Percentiles rank a stretch among this genome's conserved stretches.
Evolutionary conservation across 345 rosid species (phyloP).

Genomic region (Melastoma malabathricum): DNA sequence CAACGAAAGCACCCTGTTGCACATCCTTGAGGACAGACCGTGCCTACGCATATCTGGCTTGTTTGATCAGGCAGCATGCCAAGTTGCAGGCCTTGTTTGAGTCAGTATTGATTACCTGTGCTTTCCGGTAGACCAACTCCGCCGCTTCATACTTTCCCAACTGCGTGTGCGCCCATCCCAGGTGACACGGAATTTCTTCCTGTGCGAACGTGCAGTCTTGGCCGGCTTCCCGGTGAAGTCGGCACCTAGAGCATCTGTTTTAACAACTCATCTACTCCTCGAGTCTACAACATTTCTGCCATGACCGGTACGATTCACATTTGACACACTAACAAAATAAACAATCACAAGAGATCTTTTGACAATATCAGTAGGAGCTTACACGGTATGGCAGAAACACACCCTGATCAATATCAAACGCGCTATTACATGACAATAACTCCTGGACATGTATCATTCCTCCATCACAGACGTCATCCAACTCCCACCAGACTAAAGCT

Average conservation of each 20-base stretch:
- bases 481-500: too few relatives aligned
- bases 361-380: too few relatives aligned
- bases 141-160: conserved; percentile 51
- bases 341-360: neutral
- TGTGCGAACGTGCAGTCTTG: conserved; percentile 91
- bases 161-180: conserved; percentile 97
- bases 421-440: too few relatives aligned
- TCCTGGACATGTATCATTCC: too few relatives aligned
- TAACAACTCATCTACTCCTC: conserved; percentile 66
- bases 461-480: too few relatives aligned
- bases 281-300: conserved; percentile 76
- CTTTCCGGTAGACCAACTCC: conserved; percentile 55
- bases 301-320: neutral
- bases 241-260: conserved; percentile 57
- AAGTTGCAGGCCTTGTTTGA: conserved; percentile 86
- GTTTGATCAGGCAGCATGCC: conserved; percentile 61
- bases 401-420: too few relatives aligned
- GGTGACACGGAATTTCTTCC: conserved; percentile 88
- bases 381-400: too few relatives aligned
- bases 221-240: conserved; percentile 80
- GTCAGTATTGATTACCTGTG: conserved; percentile 76
- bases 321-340: conserved; percentile 2
- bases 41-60: conserved; percentile 42
- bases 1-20: conserved; percentile 19
- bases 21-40: conserved; percentile 35